Percentiles rank a stretch among this genome's conserved stretches.
Evolutionary conservation across 257 asterid genomes (phyloP).

Genomic region (Penstemon eatonii): DNA sequence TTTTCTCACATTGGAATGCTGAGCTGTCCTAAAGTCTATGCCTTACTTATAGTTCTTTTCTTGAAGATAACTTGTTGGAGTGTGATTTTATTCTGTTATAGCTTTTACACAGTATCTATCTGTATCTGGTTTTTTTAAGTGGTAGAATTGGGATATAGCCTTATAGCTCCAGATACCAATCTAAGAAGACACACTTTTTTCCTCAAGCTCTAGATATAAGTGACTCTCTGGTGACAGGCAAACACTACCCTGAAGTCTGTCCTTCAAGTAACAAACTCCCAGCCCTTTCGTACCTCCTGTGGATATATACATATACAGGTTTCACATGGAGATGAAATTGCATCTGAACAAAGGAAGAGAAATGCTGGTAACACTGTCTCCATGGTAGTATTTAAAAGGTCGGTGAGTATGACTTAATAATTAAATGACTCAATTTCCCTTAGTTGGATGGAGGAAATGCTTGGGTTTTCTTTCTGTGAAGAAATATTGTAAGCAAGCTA

Average conservation of each 20-base stretch:
- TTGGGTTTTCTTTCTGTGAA: slow-evolving; percentile 6
- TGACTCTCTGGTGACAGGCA: slow-evolving; percentile 4
- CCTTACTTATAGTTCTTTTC: too few relatives aligned
- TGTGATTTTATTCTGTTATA: neutral
- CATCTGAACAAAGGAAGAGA: neutral
- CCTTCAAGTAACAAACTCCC: slow-evolving; percentile 7
- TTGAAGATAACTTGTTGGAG: neutral
- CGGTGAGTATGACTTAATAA: neutral
- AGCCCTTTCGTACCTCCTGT: slow-evolving; percentile 9
- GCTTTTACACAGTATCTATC: slow-evolving; percentile 3
- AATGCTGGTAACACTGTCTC: neutral
- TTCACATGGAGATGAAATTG: neutral
- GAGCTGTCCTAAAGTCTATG: too few relatives aligned
- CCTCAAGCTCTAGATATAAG: slow-evolving; percentile 11
- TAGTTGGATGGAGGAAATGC: neutral
- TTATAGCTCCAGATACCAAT: neutral
- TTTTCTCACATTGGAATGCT: too few relatives aligned
- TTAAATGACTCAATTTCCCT: neutral
- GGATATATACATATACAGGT: slow-evolving; percentile 1
- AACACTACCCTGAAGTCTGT: slow-evolving; percentile 9
- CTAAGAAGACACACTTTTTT: neutral
- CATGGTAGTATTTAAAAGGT: slow-evolving; percentile 1
- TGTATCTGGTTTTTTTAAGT: slow-evolving; percentile 12
- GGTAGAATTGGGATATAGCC: slow-evolving; percentile 2
- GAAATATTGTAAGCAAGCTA: neutral